These are phyloP conservation scores for Grosmannia serpens DNA, from an alignment of 2,329 filamentous ascomycete genomes.

Conservation along the genomic window DNA sequence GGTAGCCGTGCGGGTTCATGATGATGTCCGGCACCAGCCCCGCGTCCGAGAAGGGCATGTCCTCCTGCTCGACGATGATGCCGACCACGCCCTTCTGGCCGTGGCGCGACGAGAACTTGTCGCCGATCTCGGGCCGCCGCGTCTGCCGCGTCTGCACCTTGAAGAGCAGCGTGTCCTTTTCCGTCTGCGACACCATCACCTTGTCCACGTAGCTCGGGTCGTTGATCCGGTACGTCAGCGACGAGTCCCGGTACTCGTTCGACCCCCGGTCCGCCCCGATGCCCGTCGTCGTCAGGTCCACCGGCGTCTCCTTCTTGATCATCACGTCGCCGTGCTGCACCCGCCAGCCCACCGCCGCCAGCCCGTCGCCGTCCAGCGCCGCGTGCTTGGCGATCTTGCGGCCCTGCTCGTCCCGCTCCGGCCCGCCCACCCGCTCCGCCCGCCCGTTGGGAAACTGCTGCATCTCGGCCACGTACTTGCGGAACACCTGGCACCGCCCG, in stretches of 20 bases:
- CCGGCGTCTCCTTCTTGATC: slow-evolving; percentile 78
- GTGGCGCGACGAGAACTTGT: slow-evolving; percentile 98
- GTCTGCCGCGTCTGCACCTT: slow-evolving; percentile 97
- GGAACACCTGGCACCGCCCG: slow-evolving; percentile 94
- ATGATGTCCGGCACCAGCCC: slow-evolving; percentile 96
- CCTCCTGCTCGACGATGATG: slow-evolving; percentile 91
- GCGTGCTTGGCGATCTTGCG: slow-evolving; percentile 56
- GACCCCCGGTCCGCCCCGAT: slow-evolving; percentile 55
- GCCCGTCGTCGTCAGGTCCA: slow-evolving; percentile 63
- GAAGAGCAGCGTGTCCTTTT: slow-evolving; percentile 74
- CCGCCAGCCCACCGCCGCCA: slow-evolving; percentile 75
- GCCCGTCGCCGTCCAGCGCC: slow-evolving; percentile 71
- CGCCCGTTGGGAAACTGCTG: slow-evolving; percentile 82
- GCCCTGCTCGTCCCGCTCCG: slow-evolving; percentile 49
- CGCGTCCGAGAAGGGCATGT: slow-evolving; percentile 88
- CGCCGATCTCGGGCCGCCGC: slow-evolving; percentile 82
- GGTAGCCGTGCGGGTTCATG: slow-evolving; percentile 99
- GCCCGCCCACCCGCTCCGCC: slow-evolving; percentile 52
- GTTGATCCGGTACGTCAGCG: slow-evolving; percentile 68
- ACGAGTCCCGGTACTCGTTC: slow-evolving; percentile 54
- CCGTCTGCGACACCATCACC: slow-evolving; percentile 83
- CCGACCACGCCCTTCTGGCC: slow-evolving; percentile 97
- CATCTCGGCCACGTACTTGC: slow-evolving; percentile 78
- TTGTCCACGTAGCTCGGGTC: slow-evolving; percentile 91
- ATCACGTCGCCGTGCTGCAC: slow-evolving; percentile 73